These are phyloP conservation scores for Elaeis guineensis DNA, from an alignment of 176 grass and related monocot genomes.

Conservation along the genomic window DNA sequence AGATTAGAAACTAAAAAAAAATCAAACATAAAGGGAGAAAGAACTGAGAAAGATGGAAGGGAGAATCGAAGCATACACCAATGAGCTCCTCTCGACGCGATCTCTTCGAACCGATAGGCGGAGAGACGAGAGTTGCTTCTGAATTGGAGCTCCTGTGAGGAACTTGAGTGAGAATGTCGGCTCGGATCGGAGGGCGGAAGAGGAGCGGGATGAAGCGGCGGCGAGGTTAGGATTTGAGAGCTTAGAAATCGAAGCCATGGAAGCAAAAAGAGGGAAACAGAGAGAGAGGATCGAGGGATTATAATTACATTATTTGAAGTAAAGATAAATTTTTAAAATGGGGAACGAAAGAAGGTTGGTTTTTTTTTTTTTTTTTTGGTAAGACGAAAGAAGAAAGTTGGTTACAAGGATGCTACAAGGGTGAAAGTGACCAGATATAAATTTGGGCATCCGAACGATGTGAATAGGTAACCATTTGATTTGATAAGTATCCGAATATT, in stretches of 20 bases:
- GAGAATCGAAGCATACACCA: constrained; percentile 21
- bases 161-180: neutral
- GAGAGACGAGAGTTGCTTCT: constrained; percentile 13
- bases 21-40: no score
- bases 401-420: no score
- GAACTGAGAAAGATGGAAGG: neutral
- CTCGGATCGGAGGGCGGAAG: constrained; percentile 20
- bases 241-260: constrained; percentile 48
- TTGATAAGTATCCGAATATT: no score
- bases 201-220: neutral
- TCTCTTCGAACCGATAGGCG: constrained; percentile 28
- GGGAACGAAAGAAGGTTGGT: no score
- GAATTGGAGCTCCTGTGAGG: neutral
- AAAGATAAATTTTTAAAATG: no score
- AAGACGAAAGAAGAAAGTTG: no score
- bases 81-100: constrained; percentile 7
- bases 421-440: no score
- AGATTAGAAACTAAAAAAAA: no score
- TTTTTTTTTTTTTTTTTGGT: no score
- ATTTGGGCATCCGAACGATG: no score
- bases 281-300: neutral
- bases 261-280: neutral
- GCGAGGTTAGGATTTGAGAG: constrained; percentile 20
- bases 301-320: no score
- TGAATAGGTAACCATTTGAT: no score